Evolutionary conservation across 768 basidiomycete genomes (phyloP).

Genomic region (Tricholoma saponaceum): DNA sequence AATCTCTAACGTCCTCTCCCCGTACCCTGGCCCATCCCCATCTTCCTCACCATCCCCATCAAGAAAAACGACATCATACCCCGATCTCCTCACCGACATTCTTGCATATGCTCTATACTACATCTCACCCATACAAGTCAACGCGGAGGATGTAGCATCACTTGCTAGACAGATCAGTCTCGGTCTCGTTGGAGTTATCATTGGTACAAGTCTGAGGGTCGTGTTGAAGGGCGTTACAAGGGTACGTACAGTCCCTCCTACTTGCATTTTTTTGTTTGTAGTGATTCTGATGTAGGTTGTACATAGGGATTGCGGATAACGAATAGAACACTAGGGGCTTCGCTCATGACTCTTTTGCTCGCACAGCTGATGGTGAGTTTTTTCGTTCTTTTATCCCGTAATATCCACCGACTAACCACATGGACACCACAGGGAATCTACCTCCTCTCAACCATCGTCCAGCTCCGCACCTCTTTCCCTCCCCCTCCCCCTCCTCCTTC

Average conservation of each 20-base stretch:
- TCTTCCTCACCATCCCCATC: conserved; percentile 11
- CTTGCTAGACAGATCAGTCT: conserved; percentile 55
- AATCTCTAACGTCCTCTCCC: conserved; percentile 42
- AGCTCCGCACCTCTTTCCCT: too few species aligned
- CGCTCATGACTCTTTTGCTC: conserved; percentile 70
- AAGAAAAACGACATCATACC: conserved; percentile 12
- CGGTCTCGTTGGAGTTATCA: conserved; percentile 70
- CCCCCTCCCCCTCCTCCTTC: too few species aligned
- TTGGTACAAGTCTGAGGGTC: conserved; percentile 65
- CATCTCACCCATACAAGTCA: conserved; percentile 16
- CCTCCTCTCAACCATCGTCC: too few species aligned
- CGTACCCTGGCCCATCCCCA: conserved; percentile 26
- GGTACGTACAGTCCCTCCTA: conserved; percentile 28
- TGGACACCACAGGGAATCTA: too few species aligned
- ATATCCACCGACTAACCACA: too few species aligned
- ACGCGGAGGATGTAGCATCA: conserved; percentile 32
- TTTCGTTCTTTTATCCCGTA: too few species aligned
- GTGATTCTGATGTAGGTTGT: not conserved
- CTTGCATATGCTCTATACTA: conserved; percentile 32
- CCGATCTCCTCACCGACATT: conserved; percentile 33
- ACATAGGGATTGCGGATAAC: conserved; percentile 56
- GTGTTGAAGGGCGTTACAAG: conserved; percentile 67
- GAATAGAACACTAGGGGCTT: conserved; percentile 66
- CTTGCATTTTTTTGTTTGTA: too few species aligned
- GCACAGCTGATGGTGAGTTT: conserved; percentile 76